phyloP scores from a whole-genome alignment of 192 early-diverging fungal genomes.

The Mortierella alpina region DNA sequence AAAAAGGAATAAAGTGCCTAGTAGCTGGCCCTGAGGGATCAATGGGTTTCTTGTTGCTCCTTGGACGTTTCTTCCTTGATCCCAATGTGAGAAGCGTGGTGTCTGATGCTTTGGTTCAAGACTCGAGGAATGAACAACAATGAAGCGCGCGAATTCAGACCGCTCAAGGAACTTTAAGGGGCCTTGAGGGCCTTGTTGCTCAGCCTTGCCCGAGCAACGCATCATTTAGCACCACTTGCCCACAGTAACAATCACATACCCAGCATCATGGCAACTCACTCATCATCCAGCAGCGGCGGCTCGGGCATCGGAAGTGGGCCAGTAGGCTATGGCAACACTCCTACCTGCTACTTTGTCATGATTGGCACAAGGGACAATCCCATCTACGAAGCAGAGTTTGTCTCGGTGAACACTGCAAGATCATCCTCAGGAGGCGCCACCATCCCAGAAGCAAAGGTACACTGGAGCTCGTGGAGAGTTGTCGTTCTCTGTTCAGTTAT shows the following conservation, averaged over 20 bases:
- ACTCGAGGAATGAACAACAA: background rate
- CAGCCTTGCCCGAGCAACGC: background rate
- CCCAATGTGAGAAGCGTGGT: no score
- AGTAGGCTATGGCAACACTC: slow-evolving; percentile 24
- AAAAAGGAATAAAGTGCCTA: background rate
- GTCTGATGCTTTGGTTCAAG: no score
- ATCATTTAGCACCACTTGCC: background rate
- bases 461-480: background rate
- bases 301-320: slow-evolving; percentile 48
- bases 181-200: background rate
- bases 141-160: background rate
- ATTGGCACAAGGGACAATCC: slow-evolving; percentile 96
- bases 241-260: background rate
- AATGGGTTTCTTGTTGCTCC: no score
- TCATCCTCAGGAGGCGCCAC: slow-evolving; percentile 57
- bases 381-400: slow-evolving; percentile 94
- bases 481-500: background rate
- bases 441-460: slow-evolving; percentile 52
- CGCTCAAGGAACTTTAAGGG: background rate
- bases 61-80: no score
- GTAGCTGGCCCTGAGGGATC: background rate
- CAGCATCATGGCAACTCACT: slow-evolving; percentile 45
- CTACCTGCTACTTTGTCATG: slow-evolving; percentile 89
- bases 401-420: slow-evolving; percentile 51
- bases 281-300: slow-evolving; percentile 45